Base-by-base conservation (phyloP, 371 early-diverging fungal species). In the Modicella reniformis region DNA sequence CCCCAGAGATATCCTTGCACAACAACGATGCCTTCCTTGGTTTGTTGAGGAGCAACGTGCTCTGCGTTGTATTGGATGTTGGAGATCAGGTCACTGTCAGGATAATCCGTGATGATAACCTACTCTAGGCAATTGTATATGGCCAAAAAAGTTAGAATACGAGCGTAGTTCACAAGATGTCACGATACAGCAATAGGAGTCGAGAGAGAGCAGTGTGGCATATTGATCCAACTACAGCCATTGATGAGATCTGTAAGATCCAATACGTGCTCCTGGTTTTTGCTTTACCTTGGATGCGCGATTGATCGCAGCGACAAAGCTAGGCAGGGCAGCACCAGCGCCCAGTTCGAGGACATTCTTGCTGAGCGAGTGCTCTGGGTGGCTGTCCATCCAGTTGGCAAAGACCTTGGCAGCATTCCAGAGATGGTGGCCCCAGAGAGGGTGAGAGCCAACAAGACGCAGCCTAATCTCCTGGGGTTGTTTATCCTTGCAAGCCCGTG, bases 391-490 rank as follows among this genome's bases (percentile, higher is more conserved):
- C 70, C 92, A 89, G 34, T 88, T 81, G 26, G 95, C 91, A 84
- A 95, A 87, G 40, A 88, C 87, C 70, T 91, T 89, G 58, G 93
- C 92, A 1, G 96, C 95, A 71, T 97, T 97, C 96, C 96, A 96
- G 54, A 96, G 84, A 57, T 91, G 84, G 75, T 96, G 95, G 8
- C 90, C 96, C 96, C 95, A 96, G 3, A 96, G 84, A 23, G 92
- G 92, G 72, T 94, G 94, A 2, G 90, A 84, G 21, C 93, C 93
- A 7, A 93, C 89, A 0, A 93, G 82, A 23, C 86, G 87, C 51
- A 93, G 82, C 26, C 62, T 86, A 26, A 92, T 80, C 48, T 72
- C 74, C 59, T 67, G 52, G 3, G 80, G 74, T 28, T 50, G 21
- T 28, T 79, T 70, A 40, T 70, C 72, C 33, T 66, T 67, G 2